These are phyloP conservation scores for Quercus lobata DNA, from an alignment of 331 rosid species.

Conservation along the genomic window DNA sequence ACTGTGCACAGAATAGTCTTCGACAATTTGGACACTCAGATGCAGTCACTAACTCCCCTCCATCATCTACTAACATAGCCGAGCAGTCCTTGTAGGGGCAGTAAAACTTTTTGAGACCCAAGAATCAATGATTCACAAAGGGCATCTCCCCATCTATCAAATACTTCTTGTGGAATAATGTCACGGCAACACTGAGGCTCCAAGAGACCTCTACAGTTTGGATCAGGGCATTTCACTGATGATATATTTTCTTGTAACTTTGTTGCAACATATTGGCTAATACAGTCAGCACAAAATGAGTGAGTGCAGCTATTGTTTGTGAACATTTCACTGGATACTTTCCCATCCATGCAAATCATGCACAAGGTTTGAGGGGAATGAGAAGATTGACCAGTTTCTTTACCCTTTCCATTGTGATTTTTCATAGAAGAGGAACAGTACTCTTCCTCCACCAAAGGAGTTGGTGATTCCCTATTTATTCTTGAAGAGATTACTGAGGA, in stretches of 20 bases:
- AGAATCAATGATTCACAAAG: constrained; percentile 41
- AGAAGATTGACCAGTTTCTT: constrained; percentile 35
- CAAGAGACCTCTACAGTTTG: constrained; percentile 34
- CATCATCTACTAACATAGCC: constrained; percentile 48
- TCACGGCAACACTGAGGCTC: constrained; percentile 37
- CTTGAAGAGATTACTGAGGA: constrained; percentile 21
- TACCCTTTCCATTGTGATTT: constrained; percentile 2
- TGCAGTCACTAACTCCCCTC: constrained; percentile 26
- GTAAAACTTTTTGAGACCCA: constrained; percentile 28
- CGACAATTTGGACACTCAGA: constrained; percentile 51
- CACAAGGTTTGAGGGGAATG: constrained; percentile 29
- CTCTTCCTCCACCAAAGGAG: neutral
- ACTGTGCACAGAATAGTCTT: constrained; percentile 61
- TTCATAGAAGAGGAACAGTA: neutral
- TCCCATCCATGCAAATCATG: constrained; percentile 50
- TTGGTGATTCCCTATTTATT: neutral
- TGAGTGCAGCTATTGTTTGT: constrained; percentile 34
- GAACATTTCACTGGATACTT: constrained; percentile 36
- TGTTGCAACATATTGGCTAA: constrained; percentile 23
- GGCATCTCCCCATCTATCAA: constrained; percentile 51
- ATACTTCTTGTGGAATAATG: constrained; percentile 38
- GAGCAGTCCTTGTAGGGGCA: constrained; percentile 63
- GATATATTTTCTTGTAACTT: constrained; percentile 43
- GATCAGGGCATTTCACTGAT: constrained; percentile 49
- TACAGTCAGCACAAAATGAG: constrained; percentile 42